phyloP scores from a whole-genome alignment of 148 eudicot species.

The Heliosperma pusillum region DNA sequence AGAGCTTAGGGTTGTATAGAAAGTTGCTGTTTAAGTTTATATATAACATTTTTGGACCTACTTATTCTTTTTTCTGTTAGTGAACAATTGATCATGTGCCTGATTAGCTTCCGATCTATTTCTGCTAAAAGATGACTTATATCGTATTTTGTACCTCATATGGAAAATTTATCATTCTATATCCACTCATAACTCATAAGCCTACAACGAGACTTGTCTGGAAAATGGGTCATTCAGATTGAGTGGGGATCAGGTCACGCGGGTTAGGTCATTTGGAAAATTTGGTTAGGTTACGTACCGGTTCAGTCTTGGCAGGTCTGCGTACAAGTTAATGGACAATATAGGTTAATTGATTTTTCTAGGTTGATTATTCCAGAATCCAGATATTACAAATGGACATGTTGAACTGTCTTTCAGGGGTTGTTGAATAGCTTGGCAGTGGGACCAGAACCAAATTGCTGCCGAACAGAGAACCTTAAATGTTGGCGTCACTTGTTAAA shows the following conservation, averaged over 20 bases:
- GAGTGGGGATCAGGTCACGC: background rate
- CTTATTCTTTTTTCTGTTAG: background rate
- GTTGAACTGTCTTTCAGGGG: conserved; percentile 8
- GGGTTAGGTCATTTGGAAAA: background rate
- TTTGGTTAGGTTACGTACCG: background rate
- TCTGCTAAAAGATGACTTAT: too few species aligned
- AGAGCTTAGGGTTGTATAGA: background rate
- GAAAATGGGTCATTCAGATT: background rate
- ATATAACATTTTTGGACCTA: background rate
- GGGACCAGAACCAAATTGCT: conserved; percentile 10
- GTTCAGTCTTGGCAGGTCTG: background rate
- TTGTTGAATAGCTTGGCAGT: conserved; percentile 14
- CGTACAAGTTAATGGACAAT: background rate
- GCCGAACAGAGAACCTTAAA: conserved; percentile 8
- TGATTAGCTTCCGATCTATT: too few species aligned
- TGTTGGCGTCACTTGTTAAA: conserved; percentile 27
- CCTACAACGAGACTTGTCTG: background rate
- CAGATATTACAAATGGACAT: background rate
- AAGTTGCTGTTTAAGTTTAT: background rate
- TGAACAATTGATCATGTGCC: too few species aligned
- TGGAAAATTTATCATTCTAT: background rate
- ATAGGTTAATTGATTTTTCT: background rate
- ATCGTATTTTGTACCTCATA: background rate
- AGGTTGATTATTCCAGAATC: background rate
- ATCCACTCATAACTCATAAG: background rate